These are phyloP conservation scores for Turritis glabra DNA, from an alignment of 345 rosid genomes.

Conservation along the genomic window DNA sequence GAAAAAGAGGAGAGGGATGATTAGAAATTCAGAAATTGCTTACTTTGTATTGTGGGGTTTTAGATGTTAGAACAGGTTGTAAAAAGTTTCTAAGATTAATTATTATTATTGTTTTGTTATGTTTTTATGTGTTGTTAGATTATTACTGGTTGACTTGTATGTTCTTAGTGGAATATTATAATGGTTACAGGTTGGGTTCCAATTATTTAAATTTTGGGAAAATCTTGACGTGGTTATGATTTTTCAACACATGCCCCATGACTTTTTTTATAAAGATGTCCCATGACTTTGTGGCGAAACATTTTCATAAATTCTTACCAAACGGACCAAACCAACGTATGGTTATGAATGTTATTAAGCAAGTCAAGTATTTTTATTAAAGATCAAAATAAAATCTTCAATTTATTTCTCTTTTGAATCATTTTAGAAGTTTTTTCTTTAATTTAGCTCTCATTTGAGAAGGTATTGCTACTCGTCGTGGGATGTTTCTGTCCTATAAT, in stretches of 20 bases:
- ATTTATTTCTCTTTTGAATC: not conserved
- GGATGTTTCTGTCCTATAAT: not conserved
- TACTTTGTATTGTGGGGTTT: not conserved
- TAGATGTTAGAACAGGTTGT: conserved; percentile 21
- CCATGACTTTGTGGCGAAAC: conserved; percentile 3
- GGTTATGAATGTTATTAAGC: not conserved
- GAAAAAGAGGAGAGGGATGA: not conserved
- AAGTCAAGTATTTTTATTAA: not conserved
- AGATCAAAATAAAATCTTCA: not conserved
- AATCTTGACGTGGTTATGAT: not conserved
- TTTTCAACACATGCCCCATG: conserved; percentile 1
- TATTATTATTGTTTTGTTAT: conserved; percentile 5
- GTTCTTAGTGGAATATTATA: conserved; percentile 25
- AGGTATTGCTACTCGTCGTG: not conserved
- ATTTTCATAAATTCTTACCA: not conserved
- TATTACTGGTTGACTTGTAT: conserved; percentile 16
- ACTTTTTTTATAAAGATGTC: no score
- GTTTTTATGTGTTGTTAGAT: not conserved
- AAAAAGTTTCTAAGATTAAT: conserved; percentile 24
- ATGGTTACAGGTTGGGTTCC: conserved; percentile 2
- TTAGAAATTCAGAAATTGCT: conserved; percentile 18
- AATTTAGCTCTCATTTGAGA: not conserved
- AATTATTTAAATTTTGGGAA: not conserved
- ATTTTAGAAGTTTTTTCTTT: not conserved
- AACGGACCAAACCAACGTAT: not conserved